Conservation (phyloP, 106 monocot species). For the Triglochin maritima region DNA sequence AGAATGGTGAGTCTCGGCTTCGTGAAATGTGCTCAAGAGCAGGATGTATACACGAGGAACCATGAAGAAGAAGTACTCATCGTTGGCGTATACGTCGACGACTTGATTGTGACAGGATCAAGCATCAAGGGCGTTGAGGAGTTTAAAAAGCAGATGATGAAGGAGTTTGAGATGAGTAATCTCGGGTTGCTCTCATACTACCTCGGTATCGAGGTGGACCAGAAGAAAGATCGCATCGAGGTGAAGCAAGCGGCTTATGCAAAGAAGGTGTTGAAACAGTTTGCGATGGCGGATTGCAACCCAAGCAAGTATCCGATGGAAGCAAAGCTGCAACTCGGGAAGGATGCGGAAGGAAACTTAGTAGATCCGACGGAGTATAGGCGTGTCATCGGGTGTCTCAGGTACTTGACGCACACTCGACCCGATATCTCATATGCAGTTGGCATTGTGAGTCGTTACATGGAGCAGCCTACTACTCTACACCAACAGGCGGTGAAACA, state of each 20-base stretch:
- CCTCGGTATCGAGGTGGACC: conserved; percentile 7
- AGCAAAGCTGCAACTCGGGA: not conserved
- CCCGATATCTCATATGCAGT: conserved; percentile 11
- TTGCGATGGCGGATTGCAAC: conserved; percentile 11
- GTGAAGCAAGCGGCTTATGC: conserved; percentile 13
- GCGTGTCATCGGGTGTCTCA: not conserved
- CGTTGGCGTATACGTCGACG: too few species aligned
- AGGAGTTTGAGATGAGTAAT: too few species aligned
- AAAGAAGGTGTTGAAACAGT: conserved; percentile 9
- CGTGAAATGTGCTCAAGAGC: too few species aligned
- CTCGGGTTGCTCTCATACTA: too few species aligned
- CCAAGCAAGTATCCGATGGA: conserved; percentile 13
- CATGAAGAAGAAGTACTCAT: too few species aligned
- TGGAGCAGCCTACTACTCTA: not conserved
- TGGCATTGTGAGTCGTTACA: not conserved
- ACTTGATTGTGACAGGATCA: too few species aligned
- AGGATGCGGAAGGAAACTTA: conserved; percentile 4
- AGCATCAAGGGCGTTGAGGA: too few species aligned
- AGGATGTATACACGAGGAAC: too few species aligned
- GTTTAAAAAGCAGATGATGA: too few species aligned
- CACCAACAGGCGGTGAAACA: conserved; percentile 21
- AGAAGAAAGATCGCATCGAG: not conserved
- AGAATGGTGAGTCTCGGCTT: too few species aligned
- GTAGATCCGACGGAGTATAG: conserved; percentile 16
- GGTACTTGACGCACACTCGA: conserved; percentile 7